A percentile compares a stretch with the other conserved stretches of the same genome.
Conservation (phyloP, 2,329 filamentous ascomycete species). For the Bipolaris zeicola region DNA sequence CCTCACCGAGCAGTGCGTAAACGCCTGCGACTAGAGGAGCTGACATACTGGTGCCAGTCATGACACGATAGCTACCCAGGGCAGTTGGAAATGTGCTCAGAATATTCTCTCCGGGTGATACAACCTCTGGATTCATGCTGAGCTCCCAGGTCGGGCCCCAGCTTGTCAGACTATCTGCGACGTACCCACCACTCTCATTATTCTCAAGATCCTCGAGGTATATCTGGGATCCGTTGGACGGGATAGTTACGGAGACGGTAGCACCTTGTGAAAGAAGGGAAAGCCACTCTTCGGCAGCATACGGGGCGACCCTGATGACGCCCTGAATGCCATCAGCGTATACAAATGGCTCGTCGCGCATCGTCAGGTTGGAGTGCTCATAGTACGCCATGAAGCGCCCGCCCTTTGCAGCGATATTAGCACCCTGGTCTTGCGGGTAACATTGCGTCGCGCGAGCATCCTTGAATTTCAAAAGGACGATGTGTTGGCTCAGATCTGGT, state of each 20-base stretch:
- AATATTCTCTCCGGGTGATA: conserved; percentile 63
- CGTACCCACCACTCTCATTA: conserved; percentile 16
- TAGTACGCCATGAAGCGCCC: conserved; percentile 56
- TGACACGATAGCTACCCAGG: conserved; percentile 55
- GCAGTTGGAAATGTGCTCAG: conserved; percentile 61
- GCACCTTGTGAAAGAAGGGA: conserved; percentile 17
- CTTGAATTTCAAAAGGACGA: conserved; percentile 51
- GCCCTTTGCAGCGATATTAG: conserved; percentile 54
- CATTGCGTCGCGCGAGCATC: conserved; percentile 20
- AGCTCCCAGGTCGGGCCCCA: conserved; percentile 68
- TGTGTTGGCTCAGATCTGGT: conserved; percentile 61
- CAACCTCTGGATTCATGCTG: conserved; percentile 62
- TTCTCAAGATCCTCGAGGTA: conserved; percentile 24
- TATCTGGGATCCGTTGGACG: conserved; percentile 11
- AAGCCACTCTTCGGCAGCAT: conserved; percentile 18
- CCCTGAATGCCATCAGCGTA: conserved; percentile 23
- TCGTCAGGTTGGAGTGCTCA: conserved; percentile 16
- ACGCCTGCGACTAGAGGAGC: conserved; percentile 24
- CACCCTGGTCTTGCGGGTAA: conserved; percentile 23
- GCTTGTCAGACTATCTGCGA: conserved; percentile 40
- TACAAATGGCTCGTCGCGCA: conserved; percentile 22
- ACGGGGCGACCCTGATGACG: conserved; percentile 12
- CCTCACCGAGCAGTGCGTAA: conserved; percentile 25
- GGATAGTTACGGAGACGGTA: conserved; percentile 20
- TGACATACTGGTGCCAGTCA: conserved; percentile 64